phyloP scores from a whole-genome alignment of 2,329 filamentous ascomycete genomes.

The Hypoxylon sp. region DNA sequence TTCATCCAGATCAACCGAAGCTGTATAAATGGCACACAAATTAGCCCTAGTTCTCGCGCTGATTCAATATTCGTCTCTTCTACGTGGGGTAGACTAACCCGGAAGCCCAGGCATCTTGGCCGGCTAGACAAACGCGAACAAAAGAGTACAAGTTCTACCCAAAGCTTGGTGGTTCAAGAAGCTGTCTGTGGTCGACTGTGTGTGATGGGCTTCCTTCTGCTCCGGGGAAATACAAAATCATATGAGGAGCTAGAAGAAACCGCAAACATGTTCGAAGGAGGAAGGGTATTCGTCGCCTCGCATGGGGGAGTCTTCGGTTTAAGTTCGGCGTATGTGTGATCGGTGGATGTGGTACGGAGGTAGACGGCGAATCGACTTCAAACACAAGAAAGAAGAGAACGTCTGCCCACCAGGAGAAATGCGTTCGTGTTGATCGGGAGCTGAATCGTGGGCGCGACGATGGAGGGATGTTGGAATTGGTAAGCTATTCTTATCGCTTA shows the following conservation, averaged over 20 bases:
- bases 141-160: conserved; percentile 20
- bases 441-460: not conserved
- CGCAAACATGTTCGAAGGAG: conserved; percentile 55
- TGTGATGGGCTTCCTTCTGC: conserved; percentile 52
- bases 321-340: conserved; percentile 6
- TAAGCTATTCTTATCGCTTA: conserved; percentile 39
- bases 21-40: conserved; percentile 60
- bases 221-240: conserved; percentile 54
- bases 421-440: not conserved
- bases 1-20: conserved; percentile 97
- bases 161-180: conserved; percentile 37
- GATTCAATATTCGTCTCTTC: not conserved
- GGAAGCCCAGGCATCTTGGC: conserved; percentile 70
- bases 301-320: conserved; percentile 48
- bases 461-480: conserved; percentile 31
- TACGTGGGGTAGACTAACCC: conserved; percentile 58
- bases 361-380: not conserved
- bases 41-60: conserved; percentile 8
- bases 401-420: conserved; percentile 1
- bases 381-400: not conserved
- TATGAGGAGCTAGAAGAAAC: conserved; percentile 51
- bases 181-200: conserved; percentile 33
- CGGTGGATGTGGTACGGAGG: not conserved
- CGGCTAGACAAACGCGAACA: conserved; percentile 17
- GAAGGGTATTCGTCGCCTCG: conserved; percentile 46